These are phyloP conservation scores for Leptodontidium sp. DNA, from an alignment of 2,329 filamentous ascomycete species.

Conservation along the genomic window DNA sequence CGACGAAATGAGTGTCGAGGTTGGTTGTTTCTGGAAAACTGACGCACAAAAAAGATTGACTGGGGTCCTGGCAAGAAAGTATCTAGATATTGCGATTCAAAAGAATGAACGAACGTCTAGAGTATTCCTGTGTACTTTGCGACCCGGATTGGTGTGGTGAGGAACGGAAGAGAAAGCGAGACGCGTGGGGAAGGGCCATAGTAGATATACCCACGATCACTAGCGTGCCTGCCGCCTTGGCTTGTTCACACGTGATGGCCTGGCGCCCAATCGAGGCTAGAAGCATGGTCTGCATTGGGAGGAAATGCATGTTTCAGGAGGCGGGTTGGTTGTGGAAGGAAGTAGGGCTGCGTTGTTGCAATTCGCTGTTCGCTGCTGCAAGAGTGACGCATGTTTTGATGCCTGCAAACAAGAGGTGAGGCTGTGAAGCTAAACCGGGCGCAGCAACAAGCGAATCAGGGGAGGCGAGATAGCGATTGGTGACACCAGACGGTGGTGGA, in stretches of 20 bases:
- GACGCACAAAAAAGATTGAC: conserved; percentile 50
- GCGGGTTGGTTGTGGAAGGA: conserved; percentile 12
- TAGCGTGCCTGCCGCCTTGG: conserved; percentile 30
- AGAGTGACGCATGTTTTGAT: conserved; percentile 28
- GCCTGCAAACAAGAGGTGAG: conserved; percentile 22
- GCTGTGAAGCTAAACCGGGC: conserved; percentile 13
- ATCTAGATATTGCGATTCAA: conserved; percentile 43
- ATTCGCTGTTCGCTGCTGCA: conserved; percentile 25
- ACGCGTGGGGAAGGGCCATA: conserved; percentile 28
- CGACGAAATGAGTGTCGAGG: conserved; percentile 47
- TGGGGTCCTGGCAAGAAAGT: conserved; percentile 48
- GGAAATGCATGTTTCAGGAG: conserved; percentile 9
- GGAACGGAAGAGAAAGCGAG: conserved; percentile 37
- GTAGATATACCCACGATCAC: conserved; percentile 24
- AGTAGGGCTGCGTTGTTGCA: conserved; percentile 3
- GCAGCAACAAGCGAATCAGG: conserved; percentile 31
- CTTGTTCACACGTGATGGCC: conserved; percentile 27
- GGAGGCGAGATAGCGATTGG: background rate
- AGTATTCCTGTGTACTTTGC: conserved; percentile 47
- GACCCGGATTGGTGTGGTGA: conserved; percentile 48
- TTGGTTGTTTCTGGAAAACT: conserved; percentile 35
- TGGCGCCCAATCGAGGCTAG: conserved; percentile 13
- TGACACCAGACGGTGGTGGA: background rate
- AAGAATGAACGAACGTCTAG: conserved; percentile 46
- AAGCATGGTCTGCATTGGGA: conserved; percentile 9